phyloP scores from a whole-genome alignment of 2,329 filamentous ascomycete genomes.

The Cordyceps farinosa region DNA sequence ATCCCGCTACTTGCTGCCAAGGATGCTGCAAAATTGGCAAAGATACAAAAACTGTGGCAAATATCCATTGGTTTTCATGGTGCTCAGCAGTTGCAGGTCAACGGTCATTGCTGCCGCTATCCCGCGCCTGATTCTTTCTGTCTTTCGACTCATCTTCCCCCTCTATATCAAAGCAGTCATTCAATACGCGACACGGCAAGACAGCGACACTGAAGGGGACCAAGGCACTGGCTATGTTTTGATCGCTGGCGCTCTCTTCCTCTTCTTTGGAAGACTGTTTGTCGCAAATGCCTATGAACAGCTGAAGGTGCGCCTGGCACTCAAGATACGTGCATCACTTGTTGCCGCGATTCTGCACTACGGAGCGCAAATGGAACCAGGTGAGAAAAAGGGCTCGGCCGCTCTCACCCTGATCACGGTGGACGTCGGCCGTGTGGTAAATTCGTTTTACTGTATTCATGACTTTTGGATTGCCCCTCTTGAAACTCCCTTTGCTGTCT shows the following conservation, averaged over 20 bases:
- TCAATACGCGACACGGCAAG: background rate
- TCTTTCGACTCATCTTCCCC: background rate
- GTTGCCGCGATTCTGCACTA: slow-evolving; percentile 1
- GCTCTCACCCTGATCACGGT: slow-evolving; percentile 18
- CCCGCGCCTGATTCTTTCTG: background rate
- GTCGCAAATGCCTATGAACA: slow-evolving; percentile 6
- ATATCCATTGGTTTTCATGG: background rate
- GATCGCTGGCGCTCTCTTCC: background rate
- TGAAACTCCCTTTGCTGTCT: slow-evolving; percentile 19
- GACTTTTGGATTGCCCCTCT: slow-evolving; percentile 20
- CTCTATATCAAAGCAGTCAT: slow-evolving; percentile 1
- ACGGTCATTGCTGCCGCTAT: background rate
- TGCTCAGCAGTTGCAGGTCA: background rate
- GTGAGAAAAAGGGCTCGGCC: slow-evolving; percentile 8
- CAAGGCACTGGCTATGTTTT: background rate
- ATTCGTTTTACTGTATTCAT: slow-evolving; percentile 16
- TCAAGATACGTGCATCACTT: background rate
- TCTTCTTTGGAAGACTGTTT: background rate
- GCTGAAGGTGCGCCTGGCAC: slow-evolving; percentile 1
- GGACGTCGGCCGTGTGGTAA: slow-evolving; percentile 14
- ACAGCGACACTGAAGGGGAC: background rate
- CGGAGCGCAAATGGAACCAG: slow-evolving; percentile 2
- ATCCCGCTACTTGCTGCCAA: slow-evolving; percentile 9
- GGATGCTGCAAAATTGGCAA: slow-evolving; percentile 1
- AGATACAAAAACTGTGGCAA: slow-evolving; percentile 1